Base-by-base conservation (phyloP, 805 yeast species). In the Hagleromyces aurorensis region DNA sequence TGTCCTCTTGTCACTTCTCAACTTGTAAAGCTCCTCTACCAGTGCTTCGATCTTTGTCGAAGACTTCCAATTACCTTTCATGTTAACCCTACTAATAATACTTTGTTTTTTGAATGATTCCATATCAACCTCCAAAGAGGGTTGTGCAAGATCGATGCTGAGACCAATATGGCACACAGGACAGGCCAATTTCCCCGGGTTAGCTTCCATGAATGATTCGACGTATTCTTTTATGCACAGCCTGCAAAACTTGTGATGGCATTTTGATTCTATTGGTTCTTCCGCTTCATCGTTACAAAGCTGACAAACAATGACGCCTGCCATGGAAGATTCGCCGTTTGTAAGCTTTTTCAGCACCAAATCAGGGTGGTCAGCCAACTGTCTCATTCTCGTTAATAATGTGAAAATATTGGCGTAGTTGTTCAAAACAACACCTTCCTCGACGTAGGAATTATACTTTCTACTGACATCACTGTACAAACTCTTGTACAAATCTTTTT, bases 221-320 rank as follows among this genome's bases (percentile, higher is more conserved):
- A 80, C 73, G 49, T 91, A 91, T 56, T 93, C 98, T 34, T 70
- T 75, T 34, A 91, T 74, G 54, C 99, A 91, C 65, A 91, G 66
- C 16, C 99, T 71, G 53, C 99, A 91, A 52, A 91, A 91, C 38
- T 72, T 72, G 52, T 91, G 99, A 44, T 82, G 95, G 55, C 99
- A 91, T 51, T 80, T 83, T 3, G 95, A 80, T 55, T 82, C 87
- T 26, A 91, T 86, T 0, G 98, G 94, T 37, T 91, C 99, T 56
- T 91, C 97, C 0, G 97, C 96, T 57, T 87, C 96, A 50, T 91
- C 99, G 43, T 87, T 97, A 59, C 99, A 91, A 14, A 91, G 53
- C 43, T 84, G 93, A 52, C 99, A 91, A 23, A 91, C 78, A 7
- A 86, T 72, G 5, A 62, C 61, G 22, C 70, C 72, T 1, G 63